phyloP scores from a whole-genome alignment of 2,329 filamentous ascomycete species.

The Knoxdaviesia capensis region DNA sequence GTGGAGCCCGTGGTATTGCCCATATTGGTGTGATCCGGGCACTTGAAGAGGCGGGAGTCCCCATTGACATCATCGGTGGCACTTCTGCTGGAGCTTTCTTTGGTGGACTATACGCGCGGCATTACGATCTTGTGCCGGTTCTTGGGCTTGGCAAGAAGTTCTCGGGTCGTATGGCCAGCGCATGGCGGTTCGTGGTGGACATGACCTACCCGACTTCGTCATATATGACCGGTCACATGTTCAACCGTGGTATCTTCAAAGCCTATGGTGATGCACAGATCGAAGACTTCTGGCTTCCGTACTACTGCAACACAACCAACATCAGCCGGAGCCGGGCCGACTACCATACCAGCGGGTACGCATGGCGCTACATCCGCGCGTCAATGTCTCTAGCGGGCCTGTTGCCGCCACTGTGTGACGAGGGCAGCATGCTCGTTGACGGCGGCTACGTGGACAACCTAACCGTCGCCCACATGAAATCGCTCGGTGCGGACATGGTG shows the following conservation, averaged over 20 bases:
- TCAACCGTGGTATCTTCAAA: constrained; percentile 98
- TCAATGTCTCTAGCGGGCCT: constrained; percentile 93
- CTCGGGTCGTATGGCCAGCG: constrained; percentile 91
- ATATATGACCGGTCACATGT: constrained; percentile 96
- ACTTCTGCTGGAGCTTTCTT: constrained; percentile 95
- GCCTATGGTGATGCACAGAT: constrained; percentile 93
- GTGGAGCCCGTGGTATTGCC: constrained; percentile 76
- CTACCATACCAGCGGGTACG: constrained; percentile 89
- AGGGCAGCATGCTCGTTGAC: constrained; percentile 90
- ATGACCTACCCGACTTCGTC: constrained; percentile 90
- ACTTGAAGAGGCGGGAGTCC: constrained; percentile 88
- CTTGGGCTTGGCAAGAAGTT: constrained; percentile 96
- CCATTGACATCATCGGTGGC: constrained; percentile 85
- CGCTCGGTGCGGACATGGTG: constrained; percentile 76
- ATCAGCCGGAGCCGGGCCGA: constrained; percentile 86
- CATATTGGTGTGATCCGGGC: constrained; percentile 90
- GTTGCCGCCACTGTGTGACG: constrained; percentile 83
- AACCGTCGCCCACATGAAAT: constrained; percentile 94
- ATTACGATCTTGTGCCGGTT: constrained; percentile 92
- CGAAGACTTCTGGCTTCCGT: constrained; percentile 97
- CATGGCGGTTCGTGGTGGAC: constrained; percentile 96
- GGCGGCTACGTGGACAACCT: constrained; percentile 95
- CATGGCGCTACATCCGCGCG: constrained; percentile 89
- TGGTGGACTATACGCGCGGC: constrained; percentile 82
- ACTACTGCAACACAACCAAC: constrained; percentile 98